These are phyloP conservation scores for Sporisorium iseilematis-ciliati DNA, from an alignment of 1,284 basidiomycete genomes.

Conservation along the genomic window DNA sequence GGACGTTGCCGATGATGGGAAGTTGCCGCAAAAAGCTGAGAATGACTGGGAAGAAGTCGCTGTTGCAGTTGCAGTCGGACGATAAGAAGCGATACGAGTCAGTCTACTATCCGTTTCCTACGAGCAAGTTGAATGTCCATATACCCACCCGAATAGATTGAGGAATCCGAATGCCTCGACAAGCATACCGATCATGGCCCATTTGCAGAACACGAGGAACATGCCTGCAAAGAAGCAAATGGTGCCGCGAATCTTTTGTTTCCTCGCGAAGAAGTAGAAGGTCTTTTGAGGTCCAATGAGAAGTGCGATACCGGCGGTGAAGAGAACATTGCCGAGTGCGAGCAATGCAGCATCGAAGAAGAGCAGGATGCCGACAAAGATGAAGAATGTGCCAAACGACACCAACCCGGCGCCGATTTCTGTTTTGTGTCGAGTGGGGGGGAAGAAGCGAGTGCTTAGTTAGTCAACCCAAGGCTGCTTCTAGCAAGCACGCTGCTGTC, in stretches of 20 bases:
- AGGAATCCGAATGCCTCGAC: constrained; percentile 88
- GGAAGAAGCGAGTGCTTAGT: not conserved
- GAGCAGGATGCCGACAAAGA: constrained; percentile 92
- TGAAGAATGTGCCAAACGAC: constrained; percentile 95
- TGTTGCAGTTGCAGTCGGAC: constrained; percentile 69
- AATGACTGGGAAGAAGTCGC: constrained; percentile 99
- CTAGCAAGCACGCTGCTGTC: not conserved
- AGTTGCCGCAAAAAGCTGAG: constrained; percentile 94
- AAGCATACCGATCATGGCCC: constrained; percentile 91
- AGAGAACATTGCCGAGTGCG: constrained; percentile 84
- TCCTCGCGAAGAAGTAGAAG: constrained; percentile 96
- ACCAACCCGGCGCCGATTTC: constrained; percentile 83
- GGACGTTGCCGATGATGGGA: constrained; percentile 87
- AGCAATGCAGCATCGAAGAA: constrained; percentile 98
- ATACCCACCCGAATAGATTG: constrained; percentile 92
- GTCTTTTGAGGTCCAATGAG: constrained; percentile 77
- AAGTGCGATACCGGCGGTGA: constrained; percentile 67
- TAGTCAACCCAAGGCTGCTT: too few species aligned
- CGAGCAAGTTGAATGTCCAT: too few species aligned
- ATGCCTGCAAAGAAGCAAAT: constrained; percentile 69
- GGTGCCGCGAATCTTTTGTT: constrained; percentile 93
- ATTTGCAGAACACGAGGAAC: constrained; percentile 81
- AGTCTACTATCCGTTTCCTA: constrained; percentile 1
- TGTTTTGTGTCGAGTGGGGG: constrained; percentile 17
- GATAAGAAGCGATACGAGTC: constrained; percentile 2